Evolutionary conservation across 331 rosid species (phyloP), one percentile per base, ranked within the genome.

Genomic region (Quercus lobata): DNA sequence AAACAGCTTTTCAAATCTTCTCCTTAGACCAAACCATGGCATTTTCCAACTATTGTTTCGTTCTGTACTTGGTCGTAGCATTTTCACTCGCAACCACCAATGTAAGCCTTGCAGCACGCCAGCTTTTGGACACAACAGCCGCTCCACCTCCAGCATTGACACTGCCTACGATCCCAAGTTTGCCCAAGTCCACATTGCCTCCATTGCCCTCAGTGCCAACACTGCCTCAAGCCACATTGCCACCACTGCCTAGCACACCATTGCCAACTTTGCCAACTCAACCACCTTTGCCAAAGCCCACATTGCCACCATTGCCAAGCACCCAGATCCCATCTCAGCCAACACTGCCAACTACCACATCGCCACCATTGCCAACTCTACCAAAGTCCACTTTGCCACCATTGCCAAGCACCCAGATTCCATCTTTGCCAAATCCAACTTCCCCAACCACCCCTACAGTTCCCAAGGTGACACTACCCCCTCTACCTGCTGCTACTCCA

Each of bases 71-170:
- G 74, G 27, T 76, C 21, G 32, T 77, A 7, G 29, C 78, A 17
- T 71, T 83, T 52, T 83, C 77, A 0, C 78, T 83, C 61, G 76
- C 87, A 30, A 41, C 76, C 53, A 70, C 22, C 75, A n/a, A 77
- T 34, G 22, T 55, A 65, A 74, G 75, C 83, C 54, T 74, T 4
- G 89, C 89, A 5, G 74, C 71, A 34, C 83, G 84, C 37, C 77
- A 46, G 65, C 83, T 80, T 24, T 69, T 83, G 57, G 84, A 71
- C 78, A 80, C 84, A 8, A 76, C 84, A 1, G 74, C 75, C 2
- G 75, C 78, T 73, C 83, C 83, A 62, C 78, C 87, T 4, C 75
- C 79, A 4, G 58, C 79, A 34, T 1, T 37, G 66, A 58, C 82
- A 9, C 14, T 62, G 7, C 84, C 78, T 7, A 69, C 71, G 11